phyloP scores from a whole-genome alignment of 2,329 filamentous ascomycete species.

The Microthyrium microscopicum region DNA sequence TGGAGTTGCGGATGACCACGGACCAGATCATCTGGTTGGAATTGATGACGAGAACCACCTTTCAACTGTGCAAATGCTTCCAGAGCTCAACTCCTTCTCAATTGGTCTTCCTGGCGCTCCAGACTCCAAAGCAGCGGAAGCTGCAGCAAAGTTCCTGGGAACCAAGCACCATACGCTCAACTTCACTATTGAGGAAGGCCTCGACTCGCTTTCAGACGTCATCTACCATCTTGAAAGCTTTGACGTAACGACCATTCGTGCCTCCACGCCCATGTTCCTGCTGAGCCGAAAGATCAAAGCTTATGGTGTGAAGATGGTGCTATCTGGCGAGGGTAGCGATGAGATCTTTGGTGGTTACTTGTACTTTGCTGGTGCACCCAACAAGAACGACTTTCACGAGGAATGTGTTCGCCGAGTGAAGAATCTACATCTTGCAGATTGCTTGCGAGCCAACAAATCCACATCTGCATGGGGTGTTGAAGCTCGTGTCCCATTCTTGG shows the following conservation, averaged over 20 bases:
- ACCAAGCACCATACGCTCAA: slow-evolving; percentile 98
- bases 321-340: slow-evolving; percentile 90
- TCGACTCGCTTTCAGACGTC: slow-evolving; percentile 92
- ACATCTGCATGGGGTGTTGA: slow-evolving; percentile 96
- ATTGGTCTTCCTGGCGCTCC: slow-evolving; percentile 89
- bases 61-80: slow-evolving; percentile 76
- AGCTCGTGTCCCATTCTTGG: slow-evolving; percentile 92
- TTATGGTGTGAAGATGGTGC: slow-evolving; percentile 98
- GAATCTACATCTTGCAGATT: slow-evolving; percentile 93
- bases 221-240: slow-evolving; percentile 97
- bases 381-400: slow-evolving; percentile 83
- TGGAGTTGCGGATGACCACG: slow-evolving; percentile 18
- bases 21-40: slow-evolving; percentile 50
- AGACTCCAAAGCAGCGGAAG: slow-evolving; percentile 77
- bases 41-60: slow-evolving; percentile 87
- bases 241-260: slow-evolving; percentile 95
- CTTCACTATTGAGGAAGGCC: slow-evolving; percentile 92
- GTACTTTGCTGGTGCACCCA: slow-evolving; percentile 91
- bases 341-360: slow-evolving; percentile 98
- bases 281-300: slow-evolving; percentile 98
- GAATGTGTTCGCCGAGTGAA: slow-evolving; percentile 90
- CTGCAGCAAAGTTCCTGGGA: slow-evolving; percentile 91
- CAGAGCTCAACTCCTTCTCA: slow-evolving; percentile 96
- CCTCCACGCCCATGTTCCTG: slow-evolving; percentile 96
- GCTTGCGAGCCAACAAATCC: slow-evolving; percentile 96